These are phyloP conservation scores for Oryza meyeriana DNA, from an alignment of 176 grass and related monocot species.

Conservation along the genomic window DNA sequence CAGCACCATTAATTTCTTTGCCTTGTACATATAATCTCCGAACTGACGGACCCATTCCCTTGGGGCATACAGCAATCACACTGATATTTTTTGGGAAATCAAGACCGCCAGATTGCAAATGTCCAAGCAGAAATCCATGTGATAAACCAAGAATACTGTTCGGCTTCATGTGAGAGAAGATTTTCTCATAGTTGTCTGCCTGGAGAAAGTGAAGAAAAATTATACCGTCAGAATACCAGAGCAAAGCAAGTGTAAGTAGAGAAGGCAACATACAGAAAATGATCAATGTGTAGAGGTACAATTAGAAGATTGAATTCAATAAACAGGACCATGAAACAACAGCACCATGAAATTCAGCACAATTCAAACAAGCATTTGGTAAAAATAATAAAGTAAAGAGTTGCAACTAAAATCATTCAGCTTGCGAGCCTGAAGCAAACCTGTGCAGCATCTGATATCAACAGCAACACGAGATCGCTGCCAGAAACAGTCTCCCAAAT, in stretches of 20 bases:
- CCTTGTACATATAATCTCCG: conserved; percentile 79
- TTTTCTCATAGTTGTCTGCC: conserved; percentile 87
- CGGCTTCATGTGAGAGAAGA: conserved; percentile 87
- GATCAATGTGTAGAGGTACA: not conserved
- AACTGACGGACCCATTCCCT: conserved; percentile 82
- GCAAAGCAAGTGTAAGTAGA: not conserved
- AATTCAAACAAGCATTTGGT: not conserved
- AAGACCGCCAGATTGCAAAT: conserved; percentile 59
- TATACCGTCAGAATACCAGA: not conserved
- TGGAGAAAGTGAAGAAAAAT: conserved; percentile 12
- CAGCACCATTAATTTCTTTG: conserved; percentile 84
- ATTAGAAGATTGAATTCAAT: not conserved
- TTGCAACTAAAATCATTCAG: not conserved
- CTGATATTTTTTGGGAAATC: conserved; percentile 83
- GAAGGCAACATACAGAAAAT: not conserved
- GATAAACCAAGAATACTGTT: conserved; percentile 82
- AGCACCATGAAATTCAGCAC: not conserved
- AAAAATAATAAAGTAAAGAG: not conserved
- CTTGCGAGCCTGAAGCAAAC: conserved; percentile 32
- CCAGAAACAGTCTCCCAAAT: conserved; percentile 84
- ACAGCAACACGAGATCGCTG: conserved; percentile 84
- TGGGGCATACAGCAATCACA: conserved; percentile 79
- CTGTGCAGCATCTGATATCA: conserved; percentile 96
- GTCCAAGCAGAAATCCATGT: conserved; percentile 77
- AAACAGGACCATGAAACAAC: not conserved